Conservation (phyloP, 352 stramenopile genomes). For the Globisporangium perplexum region DNA sequence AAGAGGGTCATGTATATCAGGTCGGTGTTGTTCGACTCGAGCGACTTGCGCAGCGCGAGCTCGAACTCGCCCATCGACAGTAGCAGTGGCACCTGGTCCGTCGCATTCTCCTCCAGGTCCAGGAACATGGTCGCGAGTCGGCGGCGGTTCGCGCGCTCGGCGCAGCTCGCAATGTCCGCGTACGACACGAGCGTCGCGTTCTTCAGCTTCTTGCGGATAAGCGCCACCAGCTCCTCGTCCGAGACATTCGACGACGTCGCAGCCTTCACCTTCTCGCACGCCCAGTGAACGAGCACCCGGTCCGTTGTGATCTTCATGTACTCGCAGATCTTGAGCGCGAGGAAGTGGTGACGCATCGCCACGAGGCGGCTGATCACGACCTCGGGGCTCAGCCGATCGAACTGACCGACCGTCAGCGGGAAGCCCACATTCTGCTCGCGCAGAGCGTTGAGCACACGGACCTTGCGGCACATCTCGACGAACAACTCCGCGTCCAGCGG, state of each 20-base stretch:
- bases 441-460: constrained; percentile 88
- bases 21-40: constrained; percentile 87
- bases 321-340: constrained; percentile 90
- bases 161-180: constrained; percentile 78
- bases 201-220: constrained; percentile 83
- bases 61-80: constrained; percentile 90
- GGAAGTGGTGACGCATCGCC: constrained; percentile 79
- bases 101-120: constrained; percentile 83
- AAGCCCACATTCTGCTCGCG: constrained; percentile 77
- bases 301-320: constrained; percentile 86
- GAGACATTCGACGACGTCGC: constrained; percentile 36
- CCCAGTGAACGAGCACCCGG: constrained; percentile 87
- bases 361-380: constrained; percentile 85
- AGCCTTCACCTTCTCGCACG: constrained; percentile 85
- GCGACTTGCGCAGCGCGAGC: constrained; percentile 83
- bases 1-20: constrained; percentile 89
- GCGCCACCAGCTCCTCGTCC: constrained; percentile 78
- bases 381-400: constrained; percentile 76
- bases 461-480: constrained; percentile 85
- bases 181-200: constrained; percentile 76
- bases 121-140: constrained; percentile 88
- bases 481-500: constrained; percentile 79
- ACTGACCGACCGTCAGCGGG: constrained; percentile 74
- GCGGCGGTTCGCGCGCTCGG: constrained; percentile 72
- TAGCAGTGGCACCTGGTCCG: constrained; percentile 84